Evolutionary conservation across 2,329 filamentous ascomycete genomes (phyloP).

Genomic region (Aspergillus terreus): DNA sequence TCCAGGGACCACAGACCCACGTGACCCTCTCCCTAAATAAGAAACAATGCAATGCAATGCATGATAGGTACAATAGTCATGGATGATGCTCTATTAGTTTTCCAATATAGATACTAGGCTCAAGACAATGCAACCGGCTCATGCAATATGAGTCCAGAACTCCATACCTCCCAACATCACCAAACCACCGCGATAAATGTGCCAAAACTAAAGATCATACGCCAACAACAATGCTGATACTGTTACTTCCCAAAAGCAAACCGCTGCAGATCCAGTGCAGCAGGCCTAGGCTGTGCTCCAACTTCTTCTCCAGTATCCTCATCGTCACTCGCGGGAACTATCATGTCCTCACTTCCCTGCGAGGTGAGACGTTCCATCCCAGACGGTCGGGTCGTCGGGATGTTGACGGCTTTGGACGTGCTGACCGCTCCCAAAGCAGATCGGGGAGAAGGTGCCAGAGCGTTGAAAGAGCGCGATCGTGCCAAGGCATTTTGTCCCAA

Average conservation of each 20-base stretch:
- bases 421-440: background rate
- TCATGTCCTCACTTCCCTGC: slow-evolving; percentile 51
- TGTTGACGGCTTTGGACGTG: background rate
- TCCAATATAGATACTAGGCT: too few relatives aligned
- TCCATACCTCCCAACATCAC: background rate
- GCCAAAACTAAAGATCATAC: background rate
- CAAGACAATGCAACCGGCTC: background rate
- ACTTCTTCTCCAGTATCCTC: slow-evolving; percentile 24
- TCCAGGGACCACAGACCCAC: background rate
- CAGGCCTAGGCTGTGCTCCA: slow-evolving; percentile 4
- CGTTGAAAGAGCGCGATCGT: slow-evolving; percentile 36
- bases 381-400: background rate
- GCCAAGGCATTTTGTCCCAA: slow-evolving; percentile 38
- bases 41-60: too few relatives aligned
- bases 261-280: slow-evolving; percentile 31
- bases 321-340: slow-evolving; percentile 50
- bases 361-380: background rate
- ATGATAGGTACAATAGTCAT: too few relatives aligned
- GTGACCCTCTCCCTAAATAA: background rate
- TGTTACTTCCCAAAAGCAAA: slow-evolving; percentile 29
- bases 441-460: slow-evolving; percentile 6
- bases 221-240: background rate
- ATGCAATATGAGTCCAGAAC: background rate
- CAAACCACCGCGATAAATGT: background rate
- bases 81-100: too few relatives aligned